A percentile compares a stretch with the other conserved stretches of the same genome.
These are phyloP conservation scores for Fagus crenata DNA, from an alignment of 306 rosid species.

Conservation along the genomic window DNA sequence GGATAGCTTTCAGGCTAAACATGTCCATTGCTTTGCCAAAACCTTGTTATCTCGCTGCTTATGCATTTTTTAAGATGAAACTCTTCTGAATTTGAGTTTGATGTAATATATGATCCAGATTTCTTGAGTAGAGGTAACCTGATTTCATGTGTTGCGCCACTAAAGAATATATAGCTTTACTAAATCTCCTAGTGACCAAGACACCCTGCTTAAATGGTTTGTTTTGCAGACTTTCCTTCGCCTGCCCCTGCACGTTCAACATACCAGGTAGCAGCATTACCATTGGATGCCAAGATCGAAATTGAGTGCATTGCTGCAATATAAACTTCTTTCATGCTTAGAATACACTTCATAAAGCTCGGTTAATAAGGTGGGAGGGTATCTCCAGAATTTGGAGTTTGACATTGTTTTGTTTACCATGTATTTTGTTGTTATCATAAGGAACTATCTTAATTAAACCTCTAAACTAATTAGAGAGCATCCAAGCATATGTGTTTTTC, in stretches of 20 bases:
- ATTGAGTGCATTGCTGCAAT: conserved; percentile 86
- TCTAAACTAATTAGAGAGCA: conserved; percentile 1
- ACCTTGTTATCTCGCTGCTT: too few species aligned
- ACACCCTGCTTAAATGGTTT: conserved; percentile 15
- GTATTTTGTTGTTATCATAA: not conserved
- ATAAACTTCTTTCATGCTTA: conserved; percentile 18
- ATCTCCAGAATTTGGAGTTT: conserved; percentile 21
- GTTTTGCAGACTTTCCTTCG: conserved; percentile 61
- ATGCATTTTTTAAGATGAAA: too few species aligned
- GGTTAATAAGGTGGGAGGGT: conserved; percentile 42
- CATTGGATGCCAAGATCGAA: conserved; percentile 94
- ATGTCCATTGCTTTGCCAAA: too few species aligned
- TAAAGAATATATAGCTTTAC: not conserved
- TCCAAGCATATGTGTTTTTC: not conserved
- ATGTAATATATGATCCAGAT: too few species aligned
- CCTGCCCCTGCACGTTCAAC: conserved; percentile 93
- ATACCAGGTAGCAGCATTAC: conserved; percentile 86
- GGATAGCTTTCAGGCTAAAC: too few species aligned
- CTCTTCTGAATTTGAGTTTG: too few species aligned
- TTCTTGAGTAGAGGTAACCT: too few species aligned
- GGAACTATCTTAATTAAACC: not conserved
- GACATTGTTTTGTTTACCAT: not conserved
- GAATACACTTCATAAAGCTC: conserved; percentile 5
- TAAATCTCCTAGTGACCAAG: not conserved
- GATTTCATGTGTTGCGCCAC: not conserved